These are phyloP conservation scores for Globisporangium solare DNA, from an alignment of 352 stramenopile species.

Conservation along the genomic window DNA sequence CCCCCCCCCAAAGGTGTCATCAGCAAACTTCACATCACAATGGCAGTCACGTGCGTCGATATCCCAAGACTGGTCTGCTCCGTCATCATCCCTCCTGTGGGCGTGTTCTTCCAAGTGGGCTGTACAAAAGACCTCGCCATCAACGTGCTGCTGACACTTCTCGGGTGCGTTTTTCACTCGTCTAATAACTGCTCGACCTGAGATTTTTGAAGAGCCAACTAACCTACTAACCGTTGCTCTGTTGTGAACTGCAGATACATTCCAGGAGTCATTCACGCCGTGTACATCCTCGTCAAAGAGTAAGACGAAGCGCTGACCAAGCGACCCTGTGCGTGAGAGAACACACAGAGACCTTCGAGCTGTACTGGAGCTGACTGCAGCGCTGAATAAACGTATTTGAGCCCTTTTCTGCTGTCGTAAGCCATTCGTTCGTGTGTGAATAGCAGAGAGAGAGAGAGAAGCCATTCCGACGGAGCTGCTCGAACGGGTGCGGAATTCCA, in stretches of 20 bases:
- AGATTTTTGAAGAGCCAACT: background rate
- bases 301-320: constrained; percentile 15
- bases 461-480: no score
- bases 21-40: constrained; percentile 8
- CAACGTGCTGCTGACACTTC: constrained; percentile 58
- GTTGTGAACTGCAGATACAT: constrained; percentile 33
- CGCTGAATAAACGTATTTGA: no score
- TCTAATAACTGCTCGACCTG: background rate
- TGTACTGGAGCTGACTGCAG: no score
- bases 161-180: constrained; percentile 25
- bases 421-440: no score
- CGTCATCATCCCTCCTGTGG: constrained; percentile 40
- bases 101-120: constrained; percentile 35
- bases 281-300: constrained; percentile 75
- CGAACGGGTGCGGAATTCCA: no score
- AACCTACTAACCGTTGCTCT: no score
- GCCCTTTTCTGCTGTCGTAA: no score
- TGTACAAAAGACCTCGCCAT: constrained; percentile 43
- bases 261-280: constrained; percentile 64
- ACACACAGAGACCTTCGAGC: no score
- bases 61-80: constrained; percentile 64
- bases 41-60: constrained; percentile 60
- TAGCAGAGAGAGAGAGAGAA: no score
- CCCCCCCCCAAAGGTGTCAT: no score
- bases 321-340: no score